phyloP scores from a whole-genome alignment of 2,329 filamentous ascomycete species.

The Xylaria sp. region DNA sequence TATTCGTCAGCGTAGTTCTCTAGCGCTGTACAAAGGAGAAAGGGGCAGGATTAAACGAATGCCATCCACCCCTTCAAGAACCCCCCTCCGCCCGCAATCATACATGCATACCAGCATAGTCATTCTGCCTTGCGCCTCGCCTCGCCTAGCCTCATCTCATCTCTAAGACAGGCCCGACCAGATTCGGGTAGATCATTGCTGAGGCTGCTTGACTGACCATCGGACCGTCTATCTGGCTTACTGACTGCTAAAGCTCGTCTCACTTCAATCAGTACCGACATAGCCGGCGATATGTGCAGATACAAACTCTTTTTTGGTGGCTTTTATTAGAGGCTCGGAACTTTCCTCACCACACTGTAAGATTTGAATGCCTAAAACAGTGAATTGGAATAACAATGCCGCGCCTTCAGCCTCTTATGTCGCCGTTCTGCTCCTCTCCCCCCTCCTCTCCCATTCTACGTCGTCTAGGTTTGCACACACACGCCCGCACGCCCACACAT shows the following conservation, averaged over 20 bases:
- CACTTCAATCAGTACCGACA: slow-evolving; percentile 13
- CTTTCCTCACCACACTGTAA: too few relatives aligned
- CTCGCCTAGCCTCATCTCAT: neutral
- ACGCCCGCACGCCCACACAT: too few relatives aligned
- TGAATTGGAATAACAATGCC: too few relatives aligned
- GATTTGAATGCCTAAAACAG: too few relatives aligned
- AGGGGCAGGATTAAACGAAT: neutral
- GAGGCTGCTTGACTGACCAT: neutral
- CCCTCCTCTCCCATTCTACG: too few relatives aligned
- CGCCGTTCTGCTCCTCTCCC: too few relatives aligned
- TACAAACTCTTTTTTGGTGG: too few relatives aligned
- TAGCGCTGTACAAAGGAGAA: too few relatives aligned
- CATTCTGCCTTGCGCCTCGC: slow-evolving; percentile 16
- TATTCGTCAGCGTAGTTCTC: too few relatives aligned
- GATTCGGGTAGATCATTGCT: neutral
- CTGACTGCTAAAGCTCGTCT: neutral
- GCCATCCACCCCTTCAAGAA: neutral
- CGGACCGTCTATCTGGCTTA: neutral
- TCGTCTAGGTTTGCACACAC: too few relatives aligned
- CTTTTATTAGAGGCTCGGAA: too few relatives aligned
- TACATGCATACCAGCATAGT: neutral
- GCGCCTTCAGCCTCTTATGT: too few relatives aligned
- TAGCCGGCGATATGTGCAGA: slow-evolving; percentile 2
- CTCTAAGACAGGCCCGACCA: neutral
- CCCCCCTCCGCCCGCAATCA: neutral